Base-by-base conservation (phyloP, 1,284 basidiomycete species). In the Puccinia brachypodii region DNA sequence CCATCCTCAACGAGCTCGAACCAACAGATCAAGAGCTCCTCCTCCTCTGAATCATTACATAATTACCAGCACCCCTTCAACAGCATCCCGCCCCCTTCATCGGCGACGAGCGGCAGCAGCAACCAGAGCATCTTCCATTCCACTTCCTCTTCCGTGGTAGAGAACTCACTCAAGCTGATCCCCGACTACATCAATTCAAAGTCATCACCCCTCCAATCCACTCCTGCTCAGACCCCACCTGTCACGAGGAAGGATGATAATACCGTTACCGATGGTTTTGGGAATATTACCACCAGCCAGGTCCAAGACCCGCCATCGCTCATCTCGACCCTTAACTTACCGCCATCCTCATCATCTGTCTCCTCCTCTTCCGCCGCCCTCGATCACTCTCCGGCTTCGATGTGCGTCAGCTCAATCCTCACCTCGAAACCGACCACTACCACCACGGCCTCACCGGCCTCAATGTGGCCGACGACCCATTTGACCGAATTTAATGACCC, bases 281-380 rank as follows among this genome's bases (percentile, higher is more conserved):
- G 16, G 36, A 40, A 66, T 25, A 31, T 31, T 11, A 36, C 60
- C 60, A 14, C 60, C 60, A 22, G 19, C 31, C 62, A 66, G 22
- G 19, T 8, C 11, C 19, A 66, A 16, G 11, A 14, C 22, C 36
- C 22, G n/a, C 40, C 64, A 38, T n/a, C 44, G n/a, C 22, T 42
- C 64, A 28, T 68, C 64, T 68, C 64, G 11, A 68, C 64, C 64
- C 69, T 72, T 28, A 50, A 53, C 44, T 25, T 72, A 28, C 64
- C 64, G 1, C 69, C 69, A 16, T 25, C 13, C 47, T 50, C 44
- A 42, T 72, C 69, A 50, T 44, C 40, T 11, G n/a, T 16, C 36
- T 42, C 64, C 40, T 42, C 62, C 22, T 25, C 40, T 2, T 68
- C 64, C 25, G 42, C 64, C 9, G n/a, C 64, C 22, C 22, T 44